Percentiles rank a stretch among this genome's conserved stretches.
phyloP scores from a whole-genome alignment of 1,139 yeast genomes.

The Nakaseomyces nivariensis region DNA sequence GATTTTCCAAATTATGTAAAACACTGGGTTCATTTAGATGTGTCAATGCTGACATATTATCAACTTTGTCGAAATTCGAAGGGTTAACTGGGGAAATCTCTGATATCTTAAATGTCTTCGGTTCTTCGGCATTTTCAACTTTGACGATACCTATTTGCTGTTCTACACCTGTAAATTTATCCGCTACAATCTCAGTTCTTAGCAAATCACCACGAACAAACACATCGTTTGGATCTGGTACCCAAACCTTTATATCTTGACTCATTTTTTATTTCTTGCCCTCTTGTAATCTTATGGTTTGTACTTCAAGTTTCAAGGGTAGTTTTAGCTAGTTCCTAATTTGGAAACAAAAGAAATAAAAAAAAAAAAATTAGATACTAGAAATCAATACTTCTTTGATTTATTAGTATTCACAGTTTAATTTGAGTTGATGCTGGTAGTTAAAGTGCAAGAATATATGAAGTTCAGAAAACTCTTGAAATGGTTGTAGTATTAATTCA shows the following conservation, averaged over 20 bases:
- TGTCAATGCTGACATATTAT: slow-evolving; percentile 94
- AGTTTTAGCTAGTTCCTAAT: too few species aligned
- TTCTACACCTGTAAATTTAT: slow-evolving; percentile 15
- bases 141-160: slow-evolving; percentile 10
- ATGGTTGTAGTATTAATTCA: too few species aligned
- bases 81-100: slow-evolving; percentile 66
- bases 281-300: not conserved
- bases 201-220: slow-evolving; percentile 63
- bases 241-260: slow-evolving; percentile 47
- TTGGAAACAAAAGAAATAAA: too few species aligned
- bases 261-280: not conserved
- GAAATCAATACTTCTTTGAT: too few species aligned
- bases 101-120: slow-evolving; percentile 38
- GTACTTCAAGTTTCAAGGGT: not conserved
- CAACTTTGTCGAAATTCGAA: slow-evolving; percentile 79
- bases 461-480: too few species aligned
- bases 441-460: too few species aligned
- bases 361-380: too few species aligned
- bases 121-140: slow-evolving; percentile 18
- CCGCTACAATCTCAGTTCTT: slow-evolving; percentile 13
- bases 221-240: slow-evolving; percentile 55
- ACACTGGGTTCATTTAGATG: slow-evolving; percentile 93
- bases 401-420: too few species aligned
- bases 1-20: slow-evolving; percentile 62
- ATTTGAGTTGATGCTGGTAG: too few species aligned